Evolutionary conservation across 192 early-diverging fungal species (phyloP), one percentile per base, ranked within the genome.

Genomic region (Linnemannia schmuckeri): DNA sequence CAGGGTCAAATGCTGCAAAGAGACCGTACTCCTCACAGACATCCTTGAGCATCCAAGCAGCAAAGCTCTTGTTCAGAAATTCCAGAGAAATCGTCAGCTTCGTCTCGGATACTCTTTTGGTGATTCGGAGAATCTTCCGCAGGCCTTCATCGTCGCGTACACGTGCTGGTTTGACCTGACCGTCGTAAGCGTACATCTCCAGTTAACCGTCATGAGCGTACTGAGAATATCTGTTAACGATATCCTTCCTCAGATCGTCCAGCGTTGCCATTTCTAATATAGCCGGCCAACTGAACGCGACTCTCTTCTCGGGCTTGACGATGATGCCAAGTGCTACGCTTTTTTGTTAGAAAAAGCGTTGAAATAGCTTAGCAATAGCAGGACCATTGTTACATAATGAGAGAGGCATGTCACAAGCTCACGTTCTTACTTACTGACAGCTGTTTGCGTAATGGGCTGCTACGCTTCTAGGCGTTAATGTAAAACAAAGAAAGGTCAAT

Each of bases 11-110:
- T 17, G 35, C 38, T 9, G 37, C 46, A 20, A 74, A 55, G 10
- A 82, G 66, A 18, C 70, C 44, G 55, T 76, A 82, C 46, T 76
- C 72, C n/a, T 7, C 13, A 63, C 66, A 71, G 8, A 82, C 81
- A 47, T 82, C 69, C 40, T 70, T 72, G 75, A 76, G 76, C 4
- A 42, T 76, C 74, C 74, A 82, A 2, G 54, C 73, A 17, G 74
- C 44, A 33, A 82, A 82, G 54, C 7, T 40, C 66, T 76, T 82
- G 33, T 6, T 70, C 7, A 46, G 80, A 38, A 42, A 76, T 27
- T 70, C 69, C 74, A 82, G 57, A 8, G 80, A 76, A 8, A 82
- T 55, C 0, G 40, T 57, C 44, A 46, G 44, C 44, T 46, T 46
- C 10, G 44, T 46, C 44, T 30, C 70, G 33, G 24, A 13, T 2